phyloP scores from a whole-genome alignment of 441 rosid species.

The Viola pubescens region DNA sequence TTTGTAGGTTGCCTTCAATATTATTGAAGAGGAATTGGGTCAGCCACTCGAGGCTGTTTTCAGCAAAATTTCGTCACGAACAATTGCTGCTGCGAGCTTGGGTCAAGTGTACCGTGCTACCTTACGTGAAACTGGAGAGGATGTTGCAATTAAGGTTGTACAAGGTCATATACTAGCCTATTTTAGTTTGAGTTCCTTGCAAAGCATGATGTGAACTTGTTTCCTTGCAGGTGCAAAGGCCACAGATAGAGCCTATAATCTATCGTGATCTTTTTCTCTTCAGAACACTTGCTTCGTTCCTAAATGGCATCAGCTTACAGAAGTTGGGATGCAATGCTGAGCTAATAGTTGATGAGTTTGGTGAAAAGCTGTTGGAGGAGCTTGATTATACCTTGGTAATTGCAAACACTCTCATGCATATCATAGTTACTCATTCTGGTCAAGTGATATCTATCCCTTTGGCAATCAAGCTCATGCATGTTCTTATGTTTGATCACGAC shows the following conservation, averaged over 20 bases:
- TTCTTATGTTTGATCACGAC: background rate
- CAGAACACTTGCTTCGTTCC: constrained; percentile 86
- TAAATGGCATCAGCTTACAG: constrained; percentile 79
- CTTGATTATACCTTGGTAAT: constrained; percentile 91
- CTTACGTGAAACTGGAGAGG: constrained; percentile 73
- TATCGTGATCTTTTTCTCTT: constrained; percentile 91
- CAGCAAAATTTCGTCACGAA: constrained; percentile 69
- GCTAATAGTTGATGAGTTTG: constrained; percentile 93
- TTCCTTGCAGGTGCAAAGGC: constrained; percentile 76
- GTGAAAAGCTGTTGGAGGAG: constrained; percentile 96
- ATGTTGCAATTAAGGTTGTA: constrained; percentile 91
- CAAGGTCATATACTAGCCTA: background rate
- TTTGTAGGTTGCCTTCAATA: constrained; percentile 72
- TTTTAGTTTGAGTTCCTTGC: background rate
- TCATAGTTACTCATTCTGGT: too few relatives aligned
- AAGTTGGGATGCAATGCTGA: constrained; percentile 94
- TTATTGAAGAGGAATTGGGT: constrained; percentile 90
- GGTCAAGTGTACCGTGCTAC: constrained; percentile 99
- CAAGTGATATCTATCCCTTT: background rate
- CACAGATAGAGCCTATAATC: constrained; percentile 83
- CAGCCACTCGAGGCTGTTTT: constrained; percentile 84
- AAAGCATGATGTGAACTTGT: constrained; percentile 10
- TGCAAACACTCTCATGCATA: constrained; percentile 8
- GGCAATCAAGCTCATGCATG: background rate
- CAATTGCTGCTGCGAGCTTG: constrained; percentile 95